Conservation (phyloP, 176 grass and related monocot species). For the Thalia dealbata region DNA sequence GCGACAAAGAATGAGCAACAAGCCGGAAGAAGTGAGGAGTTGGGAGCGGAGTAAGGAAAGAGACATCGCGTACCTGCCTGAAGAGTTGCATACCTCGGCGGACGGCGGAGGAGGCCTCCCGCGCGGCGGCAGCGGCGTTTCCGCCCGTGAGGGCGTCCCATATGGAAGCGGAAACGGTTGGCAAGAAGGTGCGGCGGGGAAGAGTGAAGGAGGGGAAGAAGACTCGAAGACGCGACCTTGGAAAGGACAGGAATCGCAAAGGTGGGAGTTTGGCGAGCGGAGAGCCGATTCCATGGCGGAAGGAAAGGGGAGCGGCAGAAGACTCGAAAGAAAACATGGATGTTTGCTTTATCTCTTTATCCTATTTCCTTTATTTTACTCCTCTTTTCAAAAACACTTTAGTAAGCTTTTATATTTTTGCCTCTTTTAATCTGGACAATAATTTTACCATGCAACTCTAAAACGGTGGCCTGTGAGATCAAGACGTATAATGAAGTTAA, state of each 20-base stretch:
- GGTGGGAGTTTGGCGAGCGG: background rate
- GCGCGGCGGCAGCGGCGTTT: constrained; percentile 10
- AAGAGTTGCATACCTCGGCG: constrained; percentile 78
- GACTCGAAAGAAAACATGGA: background rate
- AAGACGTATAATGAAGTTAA: no score
- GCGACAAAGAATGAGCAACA: background rate
- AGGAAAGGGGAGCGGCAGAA: constrained; percentile 2
- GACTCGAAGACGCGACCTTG: constrained; percentile 1
- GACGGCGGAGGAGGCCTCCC: constrained; percentile 41
- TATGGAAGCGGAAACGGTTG: constrained; percentile 26
- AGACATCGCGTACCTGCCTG: constrained; percentile 28
- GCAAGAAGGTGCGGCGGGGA: constrained; percentile 46
- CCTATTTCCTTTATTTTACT: no score
- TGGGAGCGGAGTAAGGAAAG: background rate
- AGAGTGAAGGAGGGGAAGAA: constrained; percentile 3
- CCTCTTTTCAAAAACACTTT: no score
- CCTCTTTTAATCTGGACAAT: no score
- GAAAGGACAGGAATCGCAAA: constrained; percentile 5
- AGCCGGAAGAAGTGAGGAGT: background rate
- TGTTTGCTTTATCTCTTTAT: no score
- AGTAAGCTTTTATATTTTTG: no score
- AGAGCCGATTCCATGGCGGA: background rate
- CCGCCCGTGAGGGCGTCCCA: constrained; percentile 67
- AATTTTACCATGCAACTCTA: no score
- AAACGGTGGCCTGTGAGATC: no score